Conservation (phyloP, 2,329 filamentous ascomycete genomes). For the Colletotrichum orchidophilum region DNA sequence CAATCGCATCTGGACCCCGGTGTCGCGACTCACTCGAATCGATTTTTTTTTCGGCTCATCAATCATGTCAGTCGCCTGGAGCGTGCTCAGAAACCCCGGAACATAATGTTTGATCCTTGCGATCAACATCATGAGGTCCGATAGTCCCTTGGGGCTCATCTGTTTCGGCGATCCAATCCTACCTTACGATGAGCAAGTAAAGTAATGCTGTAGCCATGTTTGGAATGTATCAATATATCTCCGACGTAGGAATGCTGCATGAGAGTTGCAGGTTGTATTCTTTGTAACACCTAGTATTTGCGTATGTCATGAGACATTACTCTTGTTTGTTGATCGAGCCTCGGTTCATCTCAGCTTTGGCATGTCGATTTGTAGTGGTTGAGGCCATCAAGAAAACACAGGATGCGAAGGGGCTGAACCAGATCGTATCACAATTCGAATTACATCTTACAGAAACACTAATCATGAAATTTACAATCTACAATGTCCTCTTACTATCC, state of each 20-base stretch:
- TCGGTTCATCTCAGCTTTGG: too few relatives aligned
- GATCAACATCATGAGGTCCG: neutral
- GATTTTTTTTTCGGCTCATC: neutral
- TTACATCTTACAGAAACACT: too few relatives aligned
- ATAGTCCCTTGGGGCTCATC: neutral
- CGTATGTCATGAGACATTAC: neutral
- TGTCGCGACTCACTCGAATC: neutral
- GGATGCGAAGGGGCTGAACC: too few relatives aligned
- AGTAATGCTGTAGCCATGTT: neutral
- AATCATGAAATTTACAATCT: too few relatives aligned
- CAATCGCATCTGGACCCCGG: constrained; percentile 20
- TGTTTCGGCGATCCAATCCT: neutral
- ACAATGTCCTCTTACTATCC: too few relatives aligned
- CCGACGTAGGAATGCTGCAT: neutral
- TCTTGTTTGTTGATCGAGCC: too few relatives aligned
- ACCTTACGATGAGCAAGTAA: neutral
- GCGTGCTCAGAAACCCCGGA: too few relatives aligned
- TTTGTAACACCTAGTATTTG: neutral
- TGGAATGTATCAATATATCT: neutral
- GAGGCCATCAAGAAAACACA: too few relatives aligned
- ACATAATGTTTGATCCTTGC: neutral
- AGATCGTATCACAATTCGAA: too few relatives aligned
- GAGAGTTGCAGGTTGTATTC: neutral
- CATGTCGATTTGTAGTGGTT: too few relatives aligned
- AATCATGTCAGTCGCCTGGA: neutral